Conservation (phyloP, 768 basidiomycete species). For the Leccinum boreale region DNA sequence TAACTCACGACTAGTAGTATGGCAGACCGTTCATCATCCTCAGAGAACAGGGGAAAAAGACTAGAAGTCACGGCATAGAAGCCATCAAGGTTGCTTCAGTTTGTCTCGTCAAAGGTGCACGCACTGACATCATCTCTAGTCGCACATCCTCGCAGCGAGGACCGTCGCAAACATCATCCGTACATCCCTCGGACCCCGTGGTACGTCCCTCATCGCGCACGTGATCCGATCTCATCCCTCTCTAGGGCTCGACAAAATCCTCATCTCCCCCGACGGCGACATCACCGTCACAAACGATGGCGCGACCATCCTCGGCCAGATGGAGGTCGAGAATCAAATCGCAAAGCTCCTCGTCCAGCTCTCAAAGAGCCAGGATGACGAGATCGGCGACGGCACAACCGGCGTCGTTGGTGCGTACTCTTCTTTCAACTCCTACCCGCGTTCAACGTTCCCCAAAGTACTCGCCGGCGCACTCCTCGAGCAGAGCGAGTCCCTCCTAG, state of each 20-base stretch:
- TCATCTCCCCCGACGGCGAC: slow-evolving; percentile 95
- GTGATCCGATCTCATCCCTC: slow-evolving; percentile 8
- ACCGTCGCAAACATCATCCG: slow-evolving; percentile 93
- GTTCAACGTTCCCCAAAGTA: slow-evolving; percentile 44
- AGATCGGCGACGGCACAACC: slow-evolving; percentile 98
- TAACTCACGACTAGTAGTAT: slow-evolving; percentile 49
- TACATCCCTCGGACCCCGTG: slow-evolving; percentile 93
- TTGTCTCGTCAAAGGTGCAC: not conserved
- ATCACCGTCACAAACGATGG: slow-evolving; percentile 99
- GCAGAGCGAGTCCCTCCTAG: slow-evolving; percentile 92
- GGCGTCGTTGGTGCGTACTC: slow-evolving; percentile 89
- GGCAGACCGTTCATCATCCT: slow-evolving; percentile 98
- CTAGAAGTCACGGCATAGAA: slow-evolving; percentile 85
- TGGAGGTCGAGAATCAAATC: slow-evolving; percentile 99
- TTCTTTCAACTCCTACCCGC: slow-evolving; percentile 4
- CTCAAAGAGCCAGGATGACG: slow-evolving; percentile 98
- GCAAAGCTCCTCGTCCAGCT: slow-evolving; percentile 96
- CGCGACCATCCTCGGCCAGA: slow-evolving; percentile 95
- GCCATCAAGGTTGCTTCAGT: slow-evolving; percentile 78
- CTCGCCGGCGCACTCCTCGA: slow-evolving; percentile 97
- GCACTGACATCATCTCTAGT: slow-evolving; percentile 40
- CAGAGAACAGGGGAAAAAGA: slow-evolving; percentile 90
- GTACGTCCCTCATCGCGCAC: slow-evolving; percentile 37
- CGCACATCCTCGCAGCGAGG: slow-evolving; percentile 93
- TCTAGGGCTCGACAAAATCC: slow-evolving; percentile 88